Percentiles rank a stretch among this genome's conserved stretches.
phyloP scores from a whole-genome alignment of 768 basidiomycete species.

The Cystobasidium onofrii region DNA sequence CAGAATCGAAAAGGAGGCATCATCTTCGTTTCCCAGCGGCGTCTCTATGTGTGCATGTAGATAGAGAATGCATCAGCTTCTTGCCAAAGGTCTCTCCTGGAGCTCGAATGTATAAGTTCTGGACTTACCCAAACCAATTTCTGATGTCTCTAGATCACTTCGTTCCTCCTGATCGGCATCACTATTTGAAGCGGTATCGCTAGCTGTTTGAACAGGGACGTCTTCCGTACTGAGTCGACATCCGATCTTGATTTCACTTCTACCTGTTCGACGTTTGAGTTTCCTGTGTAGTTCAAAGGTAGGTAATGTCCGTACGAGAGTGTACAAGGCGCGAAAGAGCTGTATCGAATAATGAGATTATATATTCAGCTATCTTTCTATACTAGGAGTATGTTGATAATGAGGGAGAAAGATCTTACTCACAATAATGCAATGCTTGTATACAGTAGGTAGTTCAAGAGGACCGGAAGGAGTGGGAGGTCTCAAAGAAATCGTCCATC shows the following conservation, averaged over 20 bases:
- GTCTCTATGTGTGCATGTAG: too few species aligned
- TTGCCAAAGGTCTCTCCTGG: too few species aligned
- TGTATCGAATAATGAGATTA: neutral
- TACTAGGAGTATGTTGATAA: too few species aligned
- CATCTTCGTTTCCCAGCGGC: constrained; percentile 12
- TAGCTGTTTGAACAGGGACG: neutral
- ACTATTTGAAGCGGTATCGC: constrained; percentile 1
- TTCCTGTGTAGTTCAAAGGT: constrained; percentile 28
- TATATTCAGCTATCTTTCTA: too few species aligned
- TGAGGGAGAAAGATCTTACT: neutral
- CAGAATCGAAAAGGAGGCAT: neutral
- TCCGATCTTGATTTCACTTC: constrained; percentile 31
- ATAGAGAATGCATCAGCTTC: too few species aligned
- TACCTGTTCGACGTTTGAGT: constrained; percentile 19
- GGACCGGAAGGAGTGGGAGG: constrained; percentile 23
- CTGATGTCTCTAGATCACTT: neutral
- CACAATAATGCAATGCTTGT: constrained; percentile 41
- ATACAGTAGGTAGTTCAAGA: constrained; percentile 36
- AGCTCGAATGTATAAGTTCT: too few species aligned
- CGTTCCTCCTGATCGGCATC: constrained; percentile 1
- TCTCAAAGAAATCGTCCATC: constrained; percentile 31
- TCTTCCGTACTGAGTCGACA: constrained; percentile 24
- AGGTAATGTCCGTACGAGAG: constrained; percentile 36
- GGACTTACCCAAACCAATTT: constrained; percentile 24
- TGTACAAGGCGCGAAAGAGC: constrained; percentile 38